Conservation (phyloP, 768 basidiomycete species). For the Suillus alpinus region DNA sequence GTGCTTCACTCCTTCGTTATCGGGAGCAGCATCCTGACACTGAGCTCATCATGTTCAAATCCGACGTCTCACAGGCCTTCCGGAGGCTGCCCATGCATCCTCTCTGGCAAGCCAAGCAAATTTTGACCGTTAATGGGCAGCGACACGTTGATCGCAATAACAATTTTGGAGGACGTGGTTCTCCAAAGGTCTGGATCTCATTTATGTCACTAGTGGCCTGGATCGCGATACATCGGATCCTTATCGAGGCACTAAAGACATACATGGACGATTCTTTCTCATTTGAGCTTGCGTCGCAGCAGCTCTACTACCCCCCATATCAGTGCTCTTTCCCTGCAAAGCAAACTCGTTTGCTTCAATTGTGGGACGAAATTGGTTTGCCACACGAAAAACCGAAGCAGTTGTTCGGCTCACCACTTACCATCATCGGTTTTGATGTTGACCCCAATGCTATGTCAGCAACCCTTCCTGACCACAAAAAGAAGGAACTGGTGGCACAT, state of each 20-base stretch:
- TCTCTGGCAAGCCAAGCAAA: constrained; percentile 39
- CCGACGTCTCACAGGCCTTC: constrained; percentile 38
- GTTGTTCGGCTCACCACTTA: constrained; percentile 15
- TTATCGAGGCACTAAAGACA: background rate
- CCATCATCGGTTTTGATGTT: constrained; percentile 29
- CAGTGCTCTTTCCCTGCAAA: constrained; percentile 13
- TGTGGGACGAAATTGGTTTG: constrained; percentile 29
- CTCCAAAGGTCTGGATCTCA: constrained; percentile 24
- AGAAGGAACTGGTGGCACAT: background rate
- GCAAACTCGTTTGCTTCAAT: constrained; percentile 22
- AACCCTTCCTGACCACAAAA: background rate
- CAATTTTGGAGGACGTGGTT: constrained; percentile 21
- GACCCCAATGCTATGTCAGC: constrained; percentile 21
- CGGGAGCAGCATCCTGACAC: rapidly evolving
- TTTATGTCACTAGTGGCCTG: constrained; percentile 22
- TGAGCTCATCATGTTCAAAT: constrained; percentile 26
- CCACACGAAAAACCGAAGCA: constrained; percentile 32
- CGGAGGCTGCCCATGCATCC: constrained; percentile 34
- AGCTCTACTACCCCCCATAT: constrained; percentile 26
- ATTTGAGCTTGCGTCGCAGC: background rate
- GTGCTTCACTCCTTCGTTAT: background rate
- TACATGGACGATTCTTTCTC: background rate
- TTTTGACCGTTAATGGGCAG: constrained; percentile 22
- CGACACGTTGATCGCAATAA: constrained; percentile 22
- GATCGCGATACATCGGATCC: constrained; percentile 19